Base-by-base conservation (phyloP, 306 rosid species). In the Quercus cerris region DNA sequence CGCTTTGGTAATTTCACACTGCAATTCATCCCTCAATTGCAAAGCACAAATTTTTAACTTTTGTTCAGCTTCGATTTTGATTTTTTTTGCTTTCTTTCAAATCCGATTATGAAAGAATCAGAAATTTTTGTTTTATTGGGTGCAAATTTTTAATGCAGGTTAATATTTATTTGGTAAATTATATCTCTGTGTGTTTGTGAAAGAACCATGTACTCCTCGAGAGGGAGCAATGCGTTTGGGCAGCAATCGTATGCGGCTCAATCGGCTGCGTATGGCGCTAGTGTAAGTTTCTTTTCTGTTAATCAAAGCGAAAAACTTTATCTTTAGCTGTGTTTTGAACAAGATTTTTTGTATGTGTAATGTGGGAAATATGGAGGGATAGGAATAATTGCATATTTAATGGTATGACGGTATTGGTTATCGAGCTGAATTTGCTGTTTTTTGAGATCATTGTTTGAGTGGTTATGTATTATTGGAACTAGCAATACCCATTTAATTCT, bases 221-320 rank as follows among this genome's bases (percentile, higher is more conserved):
- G 97, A 84, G 99, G 98, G 74, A 86, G 83, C 74, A 93, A 93
- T 78, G 89, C 89, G 54, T 95, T 93, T 63, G 92, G 98, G 28
- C 99, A 86, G 18, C 89, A 93, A 78, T 90, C 99, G 6, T 95
- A 90, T 74, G 44, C 89, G 31, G 94, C 94, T 81, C 99, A 95
- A 83, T 91, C 98, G 28, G 85, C 98, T 35, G 85, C 92, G 19
- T 95, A 90, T 77, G 96, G 89, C 82, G 93, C 90, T 80, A 93
- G 91, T 64, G 97, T 95, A 75, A 76, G 82, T 3, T 64, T 49
- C 25, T 67, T n/a, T 35, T 76, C 70, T 41, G 56, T 13, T 56
- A 23, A n/a, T 70, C 33, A 31, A 1, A 70, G 19, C 19, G 2
- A 61, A 46, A 22, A 0, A 1, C 6, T 52, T 18, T 11, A 63